These are phyloP conservation scores for Pulveroboletus sp. DNA, from an alignment of 768 basidiomycete genomes.

Conservation along the genomic window DNA sequence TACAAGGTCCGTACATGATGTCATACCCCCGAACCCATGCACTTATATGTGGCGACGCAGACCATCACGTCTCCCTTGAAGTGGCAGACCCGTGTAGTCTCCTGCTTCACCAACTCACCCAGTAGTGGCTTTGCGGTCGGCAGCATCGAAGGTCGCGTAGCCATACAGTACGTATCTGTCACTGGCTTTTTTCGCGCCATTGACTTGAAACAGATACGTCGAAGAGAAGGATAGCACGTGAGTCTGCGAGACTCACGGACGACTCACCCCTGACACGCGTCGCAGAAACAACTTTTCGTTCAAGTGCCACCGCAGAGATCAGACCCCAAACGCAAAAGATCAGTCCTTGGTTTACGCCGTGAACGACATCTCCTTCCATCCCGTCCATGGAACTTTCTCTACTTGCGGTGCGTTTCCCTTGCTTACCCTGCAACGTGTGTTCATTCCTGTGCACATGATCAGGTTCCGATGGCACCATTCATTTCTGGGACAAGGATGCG, in stretches of 20 bases:
- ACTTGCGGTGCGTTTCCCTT: constrained; percentile 55
- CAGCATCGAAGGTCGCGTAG: constrained; percentile 87
- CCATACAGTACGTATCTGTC: constrained; percentile 75
- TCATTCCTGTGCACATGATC: constrained; percentile 7
- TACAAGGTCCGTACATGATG: constrained; percentile 56
- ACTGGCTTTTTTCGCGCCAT: not conserved
- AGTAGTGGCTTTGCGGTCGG: constrained; percentile 78
- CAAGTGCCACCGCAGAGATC: constrained; percentile 73
- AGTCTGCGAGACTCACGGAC: constrained; percentile 20
- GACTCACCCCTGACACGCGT: not conserved
- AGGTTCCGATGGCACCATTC: constrained; percentile 84
- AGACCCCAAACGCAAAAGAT: constrained; percentile 51
- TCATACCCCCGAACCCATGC: not conserved
- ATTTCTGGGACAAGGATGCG: constrained; percentile 94
- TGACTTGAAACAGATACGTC: constrained; percentile 54
- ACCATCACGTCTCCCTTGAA: constrained; percentile 83
- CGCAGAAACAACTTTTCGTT: constrained; percentile 80
- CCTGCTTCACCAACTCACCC: constrained; percentile 69
- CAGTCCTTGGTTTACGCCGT: constrained; percentile 75
- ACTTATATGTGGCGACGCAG: constrained; percentile 36
- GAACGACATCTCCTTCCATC: constrained; percentile 85
- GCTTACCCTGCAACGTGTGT: constrained; percentile 18
- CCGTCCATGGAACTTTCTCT: constrained; percentile 79
- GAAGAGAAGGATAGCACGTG: constrained; percentile 78
- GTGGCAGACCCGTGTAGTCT: constrained; percentile 86